phyloP scores from a whole-genome alignment of 192 early-diverging fungal genomes.

The Coemansia sp. region DNA sequence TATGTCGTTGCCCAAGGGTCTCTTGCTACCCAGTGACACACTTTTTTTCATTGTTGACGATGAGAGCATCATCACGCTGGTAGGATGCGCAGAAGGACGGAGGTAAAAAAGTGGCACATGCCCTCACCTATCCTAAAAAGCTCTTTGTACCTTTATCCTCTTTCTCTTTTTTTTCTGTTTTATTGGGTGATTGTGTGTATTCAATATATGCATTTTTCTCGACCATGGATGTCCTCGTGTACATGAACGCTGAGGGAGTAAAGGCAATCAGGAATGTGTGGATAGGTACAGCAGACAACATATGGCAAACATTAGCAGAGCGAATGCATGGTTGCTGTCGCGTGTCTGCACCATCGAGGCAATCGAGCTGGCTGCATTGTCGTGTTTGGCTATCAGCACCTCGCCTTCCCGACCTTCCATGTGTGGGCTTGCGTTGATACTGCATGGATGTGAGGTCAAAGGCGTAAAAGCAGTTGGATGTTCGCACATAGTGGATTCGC shows the following conservation, averaged over 20 bases:
- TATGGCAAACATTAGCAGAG: neutral
- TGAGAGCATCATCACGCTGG: constrained; percentile 33
- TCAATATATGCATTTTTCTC: constrained; percentile 3
- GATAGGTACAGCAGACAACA: neutral
- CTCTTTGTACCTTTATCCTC: neutral
- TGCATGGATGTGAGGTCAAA: neutral
- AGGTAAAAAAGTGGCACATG: constrained; percentile 8
- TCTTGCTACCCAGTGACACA: constrained; percentile 34
- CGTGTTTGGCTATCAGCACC: neutral
- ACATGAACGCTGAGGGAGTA: neutral
- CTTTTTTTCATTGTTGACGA: constrained; percentile 35
- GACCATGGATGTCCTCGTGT: neutral
- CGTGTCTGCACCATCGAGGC: neutral
- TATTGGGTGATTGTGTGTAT: neutral
- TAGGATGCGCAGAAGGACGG: constrained; percentile 25
- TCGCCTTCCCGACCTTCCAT: neutral
- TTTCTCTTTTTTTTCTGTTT: neutral
- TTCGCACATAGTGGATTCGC: constrained; percentile 20
- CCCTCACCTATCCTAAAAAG: neutral
- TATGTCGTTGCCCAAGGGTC: constrained; percentile 35
- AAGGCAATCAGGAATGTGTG: neutral
- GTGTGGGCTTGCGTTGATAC: neutral
- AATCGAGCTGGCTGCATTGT: neutral
- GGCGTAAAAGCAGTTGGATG: neutral
- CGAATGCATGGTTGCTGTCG: neutral